phyloP scores from a whole-genome alignment of 805 yeast species.

The Ogataea pini region DNA sequence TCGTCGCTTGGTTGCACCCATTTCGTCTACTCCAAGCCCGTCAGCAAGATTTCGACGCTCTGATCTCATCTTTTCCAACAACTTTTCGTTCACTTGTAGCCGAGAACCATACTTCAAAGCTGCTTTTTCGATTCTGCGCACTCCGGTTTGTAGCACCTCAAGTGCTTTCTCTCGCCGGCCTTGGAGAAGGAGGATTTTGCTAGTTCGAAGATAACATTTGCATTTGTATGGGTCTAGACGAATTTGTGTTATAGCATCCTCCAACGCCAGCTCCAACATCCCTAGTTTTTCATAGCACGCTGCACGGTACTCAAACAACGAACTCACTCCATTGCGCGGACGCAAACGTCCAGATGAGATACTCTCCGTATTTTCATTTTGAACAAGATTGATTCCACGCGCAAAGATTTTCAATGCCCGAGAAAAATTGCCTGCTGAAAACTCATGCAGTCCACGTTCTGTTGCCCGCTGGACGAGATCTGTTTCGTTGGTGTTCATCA shows the following conservation, averaged over 20 bases:
- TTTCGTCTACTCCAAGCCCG: not conserved
- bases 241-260: conserved; percentile 40
- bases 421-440: conserved; percentile 21
- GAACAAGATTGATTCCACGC: conserved; percentile 17
- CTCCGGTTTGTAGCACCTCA: conserved; percentile 39
- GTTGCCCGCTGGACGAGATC: conserved; percentile 15
- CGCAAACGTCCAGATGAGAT: no score
- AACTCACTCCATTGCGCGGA: conserved; percentile 13
- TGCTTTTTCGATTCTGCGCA: conserved; percentile 38
- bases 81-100: conserved; percentile 36
- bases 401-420: conserved; percentile 26
- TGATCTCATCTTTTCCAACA: conserved; percentile 32
- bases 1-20: conserved; percentile 2
- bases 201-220: conserved; percentile 49
- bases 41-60: conserved; percentile 13
- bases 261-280: conserved; percentile 35
- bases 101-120: conserved; percentile 24
- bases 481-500: not conserved
- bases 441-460: conserved; percentile 22
- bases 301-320: conserved; percentile 45
- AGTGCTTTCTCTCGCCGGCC: conserved; percentile 39
- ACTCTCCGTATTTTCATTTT: not conserved
- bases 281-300: conserved; percentile 49
- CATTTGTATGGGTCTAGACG: conserved; percentile 45
- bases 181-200: conserved; percentile 36